Percentiles rank a stretch among this genome's conserved stretches.
These are phyloP conservation scores for Wickerhamiella musiphila DNA, from an alignment of 805 yeast genomes.

Conservation along the genomic window DNA sequence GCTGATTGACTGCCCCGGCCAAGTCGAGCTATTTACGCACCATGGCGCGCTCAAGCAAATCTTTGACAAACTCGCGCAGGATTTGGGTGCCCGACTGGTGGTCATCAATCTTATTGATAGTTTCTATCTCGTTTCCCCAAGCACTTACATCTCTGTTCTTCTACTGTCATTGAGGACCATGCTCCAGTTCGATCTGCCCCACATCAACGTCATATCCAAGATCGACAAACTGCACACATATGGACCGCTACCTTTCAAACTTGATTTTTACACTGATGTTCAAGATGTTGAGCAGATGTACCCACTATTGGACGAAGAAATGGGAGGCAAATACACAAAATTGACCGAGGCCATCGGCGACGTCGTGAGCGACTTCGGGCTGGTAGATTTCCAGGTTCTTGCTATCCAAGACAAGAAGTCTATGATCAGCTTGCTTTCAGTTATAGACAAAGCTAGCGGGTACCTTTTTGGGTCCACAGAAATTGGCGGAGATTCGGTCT, in stretches of 20 bases:
- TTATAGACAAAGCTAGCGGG: conserved; percentile 84
- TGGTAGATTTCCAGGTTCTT: conserved; percentile 77
- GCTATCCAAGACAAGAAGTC: conserved; percentile 82
- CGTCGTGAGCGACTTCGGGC: conserved; percentile 67
- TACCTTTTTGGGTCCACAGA: conserved; percentile 86
- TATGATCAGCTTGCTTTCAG: conserved; percentile 66
- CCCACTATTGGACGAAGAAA: conserved; percentile 55
- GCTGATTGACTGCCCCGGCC: conserved; percentile 77
- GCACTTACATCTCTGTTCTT: conserved; percentile 71
- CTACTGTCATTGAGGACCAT: conserved; percentile 72
- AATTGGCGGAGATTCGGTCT: conserved; percentile 88
- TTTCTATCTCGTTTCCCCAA: conserved; percentile 64
- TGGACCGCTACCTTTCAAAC: conserved; percentile 58
- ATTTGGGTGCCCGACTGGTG: conserved; percentile 41
- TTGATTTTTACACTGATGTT: conserved; percentile 83
- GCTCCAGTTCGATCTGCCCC: conserved; percentile 87
- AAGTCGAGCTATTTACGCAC: conserved; percentile 86
- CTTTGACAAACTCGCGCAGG: conserved; percentile 45
- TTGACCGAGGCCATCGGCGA: conserved; percentile 69
- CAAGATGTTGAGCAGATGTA: conserved; percentile 58
- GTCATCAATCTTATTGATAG: conserved; percentile 82
- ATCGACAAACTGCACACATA: conserved; percentile 65
- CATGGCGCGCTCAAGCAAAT: conserved; percentile 57
- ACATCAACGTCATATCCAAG: conserved; percentile 80
- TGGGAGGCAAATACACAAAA: conserved; percentile 43